Evolutionary conservation across 1,284 basidiomycete species (phyloP), one percentile per base, ranked within the genome.

Genomic region (Vanrija sp.): DNA sequence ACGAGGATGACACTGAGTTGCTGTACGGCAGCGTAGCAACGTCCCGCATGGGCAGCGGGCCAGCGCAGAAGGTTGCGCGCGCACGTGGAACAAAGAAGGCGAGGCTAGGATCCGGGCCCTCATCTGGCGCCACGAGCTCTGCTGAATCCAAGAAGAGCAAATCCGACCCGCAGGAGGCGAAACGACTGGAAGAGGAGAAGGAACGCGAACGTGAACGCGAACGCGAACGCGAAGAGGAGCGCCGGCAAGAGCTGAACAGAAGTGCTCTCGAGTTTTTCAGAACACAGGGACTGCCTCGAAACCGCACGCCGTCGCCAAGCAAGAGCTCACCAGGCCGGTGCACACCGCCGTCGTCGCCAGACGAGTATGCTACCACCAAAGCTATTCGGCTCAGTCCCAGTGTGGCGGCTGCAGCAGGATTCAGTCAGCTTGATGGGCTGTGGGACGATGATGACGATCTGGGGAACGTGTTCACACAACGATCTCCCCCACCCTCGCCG

Each of bases 351-450:
- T 46, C 51, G 7, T 48, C 52, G 5, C 46, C 52, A 5, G 40
- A 44, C 15, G 40, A 40, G 28, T 29, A 3, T 25, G 25, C 12
- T 15, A 39, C 6, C 12, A 16, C n/a, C 38, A 14, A 29, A 9
- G 38, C 38, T 6, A 38, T 42, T 23, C 52, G 52, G 43, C 57
- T 72, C 18, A 63, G 66, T n/a, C 66, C 71, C 6, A 51, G 61
- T 15, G 65, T 65, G 0, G 72, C 73, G 9, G 66, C 68, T 5
- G 61, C 64, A 6, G 74, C 64, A 8, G 76, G 71, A 0, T 75
- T 75, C 60, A 68, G 66, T 55, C 73, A 73, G 51, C 57, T 74
- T n/a, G 65, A 67, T 12, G 70, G 72, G 52, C 49, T 73, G 5
- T 70, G 65, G 66, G 46, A 69, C 38, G 50, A 59, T 21, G 65